phyloP scores from a whole-genome alignment of 2,329 filamentous ascomycete genomes.

The Penicillium italicum region DNA sequence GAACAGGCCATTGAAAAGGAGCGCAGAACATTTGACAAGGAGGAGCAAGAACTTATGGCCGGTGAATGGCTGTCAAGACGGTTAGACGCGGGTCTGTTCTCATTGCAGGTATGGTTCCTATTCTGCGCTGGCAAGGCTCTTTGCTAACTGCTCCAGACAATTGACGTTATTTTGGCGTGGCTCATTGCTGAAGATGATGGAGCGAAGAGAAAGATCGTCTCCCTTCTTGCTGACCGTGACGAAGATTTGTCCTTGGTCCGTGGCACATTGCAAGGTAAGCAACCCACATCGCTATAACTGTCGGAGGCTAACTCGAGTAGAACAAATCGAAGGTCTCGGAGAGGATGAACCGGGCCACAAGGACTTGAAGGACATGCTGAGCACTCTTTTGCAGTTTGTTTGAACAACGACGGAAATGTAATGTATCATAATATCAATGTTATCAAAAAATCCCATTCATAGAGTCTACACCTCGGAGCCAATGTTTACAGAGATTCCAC shows the following conservation, averaged over 20 bases:
- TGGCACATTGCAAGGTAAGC: slow-evolving; percentile 61
- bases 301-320: slow-evolving; percentile 32
- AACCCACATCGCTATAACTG: not conserved
- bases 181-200: slow-evolving; percentile 83
- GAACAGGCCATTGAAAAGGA: slow-evolving; percentile 62
- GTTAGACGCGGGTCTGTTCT: slow-evolving; percentile 80
- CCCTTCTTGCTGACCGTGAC: slow-evolving; percentile 64
- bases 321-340: slow-evolving; percentile 60
- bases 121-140: not conserved
- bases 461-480: not conserved
- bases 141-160: slow-evolving; percentile 45
- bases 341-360: slow-evolving; percentile 53
- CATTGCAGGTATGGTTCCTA: slow-evolving; percentile 56
- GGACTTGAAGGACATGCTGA: slow-evolving; percentile 62
- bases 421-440: not conserved
- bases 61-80: slow-evolving; percentile 70
- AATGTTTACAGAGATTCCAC: not conserved
- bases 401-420: slow-evolving; percentile 11
- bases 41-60: slow-evolving; percentile 60
- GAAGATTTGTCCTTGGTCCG: slow-evolving; percentile 63
- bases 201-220: slow-evolving; percentile 61
- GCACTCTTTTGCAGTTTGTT: slow-evolving; percentile 51
- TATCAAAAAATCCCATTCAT: not conserved
- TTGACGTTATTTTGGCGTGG: slow-evolving; percentile 87
- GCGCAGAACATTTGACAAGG: slow-evolving; percentile 51